Base-by-base conservation (phyloP, 352 stramenopile genomes). In the Aphanomyces euteiches region DNA sequence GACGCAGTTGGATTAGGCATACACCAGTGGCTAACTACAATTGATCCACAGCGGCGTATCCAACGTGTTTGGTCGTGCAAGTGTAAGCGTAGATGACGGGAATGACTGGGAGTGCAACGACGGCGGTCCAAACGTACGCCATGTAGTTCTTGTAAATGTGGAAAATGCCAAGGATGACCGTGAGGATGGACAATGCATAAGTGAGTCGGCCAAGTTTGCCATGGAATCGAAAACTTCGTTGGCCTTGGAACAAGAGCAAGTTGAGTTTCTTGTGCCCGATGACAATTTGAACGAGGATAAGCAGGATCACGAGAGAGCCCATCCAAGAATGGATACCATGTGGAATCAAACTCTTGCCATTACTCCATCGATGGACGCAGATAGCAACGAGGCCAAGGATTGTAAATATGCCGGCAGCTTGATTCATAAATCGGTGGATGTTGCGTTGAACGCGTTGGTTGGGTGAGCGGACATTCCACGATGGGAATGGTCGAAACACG, bases 391-490 rank as follows among this genome's bases (percentile, higher is more conserved):
- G 54, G 21, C 64, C 64, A n/a, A 70, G 19, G 19, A 70, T 21
- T 15, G 47, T 70, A 10, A n/a, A 56, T 6, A 12, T 37, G 21
- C 45, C 45, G 4, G 40, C 47, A 28, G 19, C 36, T 28, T 70
- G 53, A 40, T 56, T 54, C 47, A 70, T 70, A 19, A 70, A 8
- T 47, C 61, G 59, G 54, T 70, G 64, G 40, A 70, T 70, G 40
- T 70, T 70, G 48, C 64, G 48, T 28, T 70, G 64, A 34, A 70
- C 61, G 36, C 64, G 48, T n/a, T 54, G 45, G 54, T 70, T 70
- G 10, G 64, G 64, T 5, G 64, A 70, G 10, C 64, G 64, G 7
- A 38, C 38, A 50, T 70, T 70, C 17, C 39, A 39, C 54, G 43
- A 36, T 12, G 56, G 34, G 54, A 70, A 70, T 10, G 64, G 64